Base-by-base conservation (phyloP, 371 early-diverging fungal species). In the Mucor indicus region DNA sequence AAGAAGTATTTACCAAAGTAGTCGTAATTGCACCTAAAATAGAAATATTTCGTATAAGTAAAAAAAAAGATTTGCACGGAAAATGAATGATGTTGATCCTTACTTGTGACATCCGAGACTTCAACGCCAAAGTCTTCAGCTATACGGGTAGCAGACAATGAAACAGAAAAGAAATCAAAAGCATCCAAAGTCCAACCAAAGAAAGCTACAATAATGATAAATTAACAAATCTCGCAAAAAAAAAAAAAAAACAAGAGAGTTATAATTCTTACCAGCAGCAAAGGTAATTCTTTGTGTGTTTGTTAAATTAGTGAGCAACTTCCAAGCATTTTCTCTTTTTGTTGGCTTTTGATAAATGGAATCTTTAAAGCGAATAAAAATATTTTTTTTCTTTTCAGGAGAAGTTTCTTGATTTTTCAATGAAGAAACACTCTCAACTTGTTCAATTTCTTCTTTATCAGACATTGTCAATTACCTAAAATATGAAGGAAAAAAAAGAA, bases 141-240 rank as follows among this genome's bases (percentile, higher is more conserved):
- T 17, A 74, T 74, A 25, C 60, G 43, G 1, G 68, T 62, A 12
- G 68, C 65, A 6, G 64, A 57, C 27, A 85, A 63, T 3, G 80
- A 65, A 3, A 86, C 79, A 22, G 74, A 73, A 55, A 84, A 85
- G 60, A 82, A 89, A 62, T 86, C 89, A 53, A 84, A 79, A 9
- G 86, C 81, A 64, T 89, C 86, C n/a, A 85, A 56, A 19, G 80
- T 71, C 87, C 89, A 88, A 10, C 85, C 89, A 47, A 84, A 64
- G 46, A 83, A 86, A 21, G 85, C 85, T 75, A 36, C 20, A 7
- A 22, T 7, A 27, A 23, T 24, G 8, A 21, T 12, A 19, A 12
- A 4, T 16, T 29, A 4, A 38, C 7, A 22, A 38, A 10, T 16
- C 2, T 10, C 11, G 36, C 19, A 30, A 17, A 9, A 8, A 23